A percentile compares a stretch with the other conserved stretches of the same genome.
These are phyloP conservation scores for Flaveria brownii DNA, from an alignment of 129 eudicot genomes.

Conservation along the genomic window DNA sequence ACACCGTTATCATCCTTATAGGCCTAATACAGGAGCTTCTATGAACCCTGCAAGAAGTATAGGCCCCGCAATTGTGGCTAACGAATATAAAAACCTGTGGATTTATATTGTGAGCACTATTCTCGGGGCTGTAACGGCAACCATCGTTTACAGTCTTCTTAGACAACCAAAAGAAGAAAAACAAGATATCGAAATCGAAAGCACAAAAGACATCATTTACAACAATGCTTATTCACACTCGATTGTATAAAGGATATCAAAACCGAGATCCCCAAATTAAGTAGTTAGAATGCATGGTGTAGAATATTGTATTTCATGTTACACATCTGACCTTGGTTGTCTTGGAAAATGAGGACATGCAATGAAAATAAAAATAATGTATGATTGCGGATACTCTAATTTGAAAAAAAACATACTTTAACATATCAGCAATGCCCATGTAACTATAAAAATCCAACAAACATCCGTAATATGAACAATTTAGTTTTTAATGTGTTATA, in stretches of 20 bases:
- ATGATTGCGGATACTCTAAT: too few species aligned
- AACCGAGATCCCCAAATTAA: background rate
- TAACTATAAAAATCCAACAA: too few species aligned
- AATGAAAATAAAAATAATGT: too few species aligned
- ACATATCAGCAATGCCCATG: too few species aligned
- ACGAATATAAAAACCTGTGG: conserved; percentile 53
- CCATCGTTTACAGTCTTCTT: conserved; percentile 46
- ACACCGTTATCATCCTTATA: conserved; percentile 19
- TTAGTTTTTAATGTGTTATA: too few species aligned
- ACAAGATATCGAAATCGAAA: background rate
- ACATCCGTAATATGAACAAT: too few species aligned
- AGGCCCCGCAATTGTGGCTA: conserved; percentile 61
- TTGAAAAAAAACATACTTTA: too few species aligned
- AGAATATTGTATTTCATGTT: background rate
- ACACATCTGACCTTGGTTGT: background rate
- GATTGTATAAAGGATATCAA: background rate
- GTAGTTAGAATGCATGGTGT: conserved; percentile 23
- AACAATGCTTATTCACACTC: conserved; percentile 37
- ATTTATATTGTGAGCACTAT: conserved; percentile 50
- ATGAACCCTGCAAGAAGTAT: conserved; percentile 79
- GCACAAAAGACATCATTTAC: conserved; percentile 31
- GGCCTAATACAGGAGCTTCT: conserved; percentile 71
- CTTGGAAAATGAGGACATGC: too few species aligned
- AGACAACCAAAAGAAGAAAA: conserved; percentile 35
- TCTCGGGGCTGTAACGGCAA: conserved; percentile 53